Evolutionary conservation across 306 rosid genomes (phyloP).

Genomic region (Potentilla sterilis): DNA sequence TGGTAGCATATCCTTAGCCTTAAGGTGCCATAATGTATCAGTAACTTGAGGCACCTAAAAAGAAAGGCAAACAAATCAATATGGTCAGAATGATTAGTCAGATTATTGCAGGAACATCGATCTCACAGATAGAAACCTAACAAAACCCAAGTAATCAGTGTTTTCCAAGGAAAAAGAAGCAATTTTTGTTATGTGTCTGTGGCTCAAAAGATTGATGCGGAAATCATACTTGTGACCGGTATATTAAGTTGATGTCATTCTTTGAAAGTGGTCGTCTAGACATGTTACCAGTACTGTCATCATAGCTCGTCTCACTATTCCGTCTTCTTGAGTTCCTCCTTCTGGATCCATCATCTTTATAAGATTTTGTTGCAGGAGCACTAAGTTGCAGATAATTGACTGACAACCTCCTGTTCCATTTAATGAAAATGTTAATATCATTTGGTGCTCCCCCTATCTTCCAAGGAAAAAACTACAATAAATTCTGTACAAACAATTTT

Average conservation of each 20-base stretch:
- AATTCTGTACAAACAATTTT: neutral
- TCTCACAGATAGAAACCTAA: slow-evolving; percentile 16
- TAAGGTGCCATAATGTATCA: slow-evolving; percentile 83
- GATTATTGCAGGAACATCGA: neutral
- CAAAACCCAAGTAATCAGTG: slow-evolving; percentile 7
- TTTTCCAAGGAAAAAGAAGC: neutral
- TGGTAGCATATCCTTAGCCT: slow-evolving; percentile 84
- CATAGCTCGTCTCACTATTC: slow-evolving; percentile 47
- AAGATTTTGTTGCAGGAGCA: slow-evolving; percentile 55
- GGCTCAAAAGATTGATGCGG: slow-evolving; percentile 26
- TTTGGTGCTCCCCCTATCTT: slow-evolving; percentile 16
- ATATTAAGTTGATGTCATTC: slow-evolving; percentile 72
- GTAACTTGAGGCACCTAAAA: slow-evolving; percentile 84
- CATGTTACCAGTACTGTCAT: slow-evolving; percentile 46
- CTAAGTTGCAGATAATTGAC: slow-evolving; percentile 83
- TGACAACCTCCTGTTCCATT: slow-evolving; percentile 74
- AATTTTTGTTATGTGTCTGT: neutral
- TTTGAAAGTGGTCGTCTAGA: slow-evolving; percentile 74
- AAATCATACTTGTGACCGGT: slow-evolving; percentile 76
- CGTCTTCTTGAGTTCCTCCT: slow-evolving; percentile 60
- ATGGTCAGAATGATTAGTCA: slow-evolving; percentile 21
- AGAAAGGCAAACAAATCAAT: slow-evolving; percentile 3
- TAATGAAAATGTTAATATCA: slow-evolving; percentile 22
- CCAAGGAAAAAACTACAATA: neutral
- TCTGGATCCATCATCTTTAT: slow-evolving; percentile 69